These are phyloP conservation scores for Sisymbrium irio DNA, from an alignment of 345 rosid genomes.

Conservation along the genomic window DNA sequence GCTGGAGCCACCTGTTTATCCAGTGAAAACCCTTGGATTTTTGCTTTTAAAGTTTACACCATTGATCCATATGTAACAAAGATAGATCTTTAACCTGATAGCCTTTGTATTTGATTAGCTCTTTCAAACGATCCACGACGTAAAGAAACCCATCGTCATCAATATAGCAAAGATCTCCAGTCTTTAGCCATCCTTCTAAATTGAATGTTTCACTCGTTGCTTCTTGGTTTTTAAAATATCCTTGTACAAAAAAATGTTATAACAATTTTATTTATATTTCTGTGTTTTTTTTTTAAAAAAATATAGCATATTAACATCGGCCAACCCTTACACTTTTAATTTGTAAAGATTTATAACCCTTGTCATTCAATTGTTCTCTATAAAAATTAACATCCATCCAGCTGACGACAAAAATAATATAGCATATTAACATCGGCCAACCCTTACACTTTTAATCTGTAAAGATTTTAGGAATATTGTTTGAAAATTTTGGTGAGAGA, in stretches of 20 bases:
- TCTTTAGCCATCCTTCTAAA: constrained; percentile 80
- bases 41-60: neutral
- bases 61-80: neutral
- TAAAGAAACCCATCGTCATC: constrained; percentile 79
- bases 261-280: neutral
- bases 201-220: constrained; percentile 62
- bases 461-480: too few species aligned
- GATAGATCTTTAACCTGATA: constrained; percentile 52
- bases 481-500: too few species aligned
- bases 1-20: constrained; percentile 74
- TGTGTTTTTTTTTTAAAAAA: neutral
- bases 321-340: neutral
- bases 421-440: too few species aligned
- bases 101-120: constrained; percentile 87
- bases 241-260: constrained; percentile 30
- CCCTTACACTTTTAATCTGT: neutral
- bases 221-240: constrained; percentile 64
- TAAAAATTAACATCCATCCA: neutral
- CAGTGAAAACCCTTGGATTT: neutral
- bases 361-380: neutral
- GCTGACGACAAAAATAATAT: neutral
- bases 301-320: too few species aligned
- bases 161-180: constrained; percentile 82
- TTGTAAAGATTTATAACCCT: neutral
- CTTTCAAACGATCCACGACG: constrained; percentile 76